These are phyloP conservation scores for Jatropha multifida DNA, from an alignment of 441 rosid genomes.

Conservation along the genomic window DNA sequence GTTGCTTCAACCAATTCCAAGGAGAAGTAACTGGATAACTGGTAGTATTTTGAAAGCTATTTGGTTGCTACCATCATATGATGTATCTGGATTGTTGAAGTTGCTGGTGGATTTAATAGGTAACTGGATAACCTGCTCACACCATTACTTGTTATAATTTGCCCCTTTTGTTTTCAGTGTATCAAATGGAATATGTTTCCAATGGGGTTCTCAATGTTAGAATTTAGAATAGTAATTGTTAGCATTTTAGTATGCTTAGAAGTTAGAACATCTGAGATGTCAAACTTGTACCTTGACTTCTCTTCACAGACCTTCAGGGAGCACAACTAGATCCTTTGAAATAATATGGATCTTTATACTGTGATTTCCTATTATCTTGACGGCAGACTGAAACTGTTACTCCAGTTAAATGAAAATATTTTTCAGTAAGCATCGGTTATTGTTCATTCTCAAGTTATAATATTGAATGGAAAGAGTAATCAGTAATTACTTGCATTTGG, in stretches of 20 bases:
- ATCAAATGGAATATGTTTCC: neutral
- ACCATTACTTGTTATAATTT: neutral
- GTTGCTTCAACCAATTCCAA: neutral
- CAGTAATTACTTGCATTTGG: neutral
- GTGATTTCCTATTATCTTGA: neutral
- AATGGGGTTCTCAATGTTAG: neutral
- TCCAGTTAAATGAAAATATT: neutral
- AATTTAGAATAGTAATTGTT: neutral
- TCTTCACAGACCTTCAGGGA: neutral
- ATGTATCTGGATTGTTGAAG: conserved; percentile 4
- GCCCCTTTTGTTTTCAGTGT: neutral
- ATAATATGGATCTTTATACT: neutral
- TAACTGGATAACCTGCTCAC: neutral
- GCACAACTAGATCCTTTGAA: neutral
- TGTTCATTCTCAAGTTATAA: neutral
- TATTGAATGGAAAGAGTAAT: neutral
- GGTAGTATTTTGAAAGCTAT: neutral
- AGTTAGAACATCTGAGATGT: neutral
- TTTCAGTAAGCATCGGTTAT: neutral
- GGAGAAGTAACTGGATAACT: neutral
- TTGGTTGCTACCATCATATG: neutral
- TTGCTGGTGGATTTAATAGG: neutral
- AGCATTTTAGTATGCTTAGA: neutral
- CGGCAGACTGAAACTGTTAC: neutral
- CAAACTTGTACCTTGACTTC: neutral